Base-by-base conservation (phyloP, 345 rosid species). In the Populus euphratica region DNA sequence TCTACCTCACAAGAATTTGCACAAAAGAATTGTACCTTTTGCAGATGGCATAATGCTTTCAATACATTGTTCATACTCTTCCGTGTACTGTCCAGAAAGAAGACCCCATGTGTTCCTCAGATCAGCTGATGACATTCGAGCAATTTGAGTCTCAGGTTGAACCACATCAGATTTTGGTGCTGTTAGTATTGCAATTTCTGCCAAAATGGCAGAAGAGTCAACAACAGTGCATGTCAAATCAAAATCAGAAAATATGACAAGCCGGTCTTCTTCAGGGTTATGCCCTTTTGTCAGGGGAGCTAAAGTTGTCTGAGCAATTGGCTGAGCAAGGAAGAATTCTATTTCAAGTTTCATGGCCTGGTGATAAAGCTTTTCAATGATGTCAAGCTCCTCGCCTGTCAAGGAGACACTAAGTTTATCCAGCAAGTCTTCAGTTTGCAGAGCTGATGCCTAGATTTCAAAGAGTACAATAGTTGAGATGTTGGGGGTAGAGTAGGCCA, bases 301-400 rank as follows among this genome's bases (percentile, higher is more conserved):
- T 71, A 88, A 81, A 73, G 91, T 86, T 36, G 91, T 92, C 85
- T 96, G 97, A 76, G 79, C 76, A 85, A 92, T 84, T 16, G 88
- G 91, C 82, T 96, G 99, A 18, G 91, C 91, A 77, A 75, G 78
- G 88, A 96, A 92, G 87, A 94, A 94, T 83, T 94, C 97, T 64
- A 91, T 87, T 90, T 94, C 99, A 85, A 91, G 99, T 86, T 86
- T 94, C 97, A 96, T 89, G 79, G 98, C 99, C 86, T 96, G 98
- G 77, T 84, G 96, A 85, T 96, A 96, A 83, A 96, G 87, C 79
- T 92, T 96, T 84, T 94, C 97, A 72, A 94, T 90, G 80, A 94
- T 82, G 78, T 88, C 90, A 75, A 96, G 92, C 86, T 96, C 98
- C 85, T 96, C 99, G 36, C 99, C 91, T 1, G 98, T 96, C 97